Evolutionary conservation across 164 flowering plant genomes (phyloP), one percentile per base, ranked within the genome.

Genomic region (Nelumbo lutea): DNA sequence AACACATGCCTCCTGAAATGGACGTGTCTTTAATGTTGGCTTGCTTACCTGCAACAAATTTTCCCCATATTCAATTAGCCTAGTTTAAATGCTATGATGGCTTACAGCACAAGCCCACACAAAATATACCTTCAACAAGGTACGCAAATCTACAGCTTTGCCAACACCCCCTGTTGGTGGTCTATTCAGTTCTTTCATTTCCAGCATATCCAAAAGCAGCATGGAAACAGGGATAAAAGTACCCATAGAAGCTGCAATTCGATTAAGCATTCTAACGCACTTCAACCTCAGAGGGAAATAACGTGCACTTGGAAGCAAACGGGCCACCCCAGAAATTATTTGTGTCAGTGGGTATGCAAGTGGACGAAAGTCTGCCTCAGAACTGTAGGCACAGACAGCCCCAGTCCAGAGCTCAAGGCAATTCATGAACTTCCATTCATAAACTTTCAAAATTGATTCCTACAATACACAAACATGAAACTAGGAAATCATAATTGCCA

Each of bases 341-440:
- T 96, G 99, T 48, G 90, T 78, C 78, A 93, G 71, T 10, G 98
- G 99, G 79, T 92, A 95, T 11, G 97, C 90, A 71, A 95, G 89
- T 14, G 88, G 96, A 59, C 67, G 81, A 59, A 95, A 79, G 69
- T 95, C 97, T 67, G 83, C 75, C 70, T 89, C 97, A 58, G 82
- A 79, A 78, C 86, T 77, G 68, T 82, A 86, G 38, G 93, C 83
- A 85, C 96, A 92, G 5, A 95, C 65, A 61, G 89, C 89, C 71
- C 86, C 87, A 63, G 98, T 88, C 99, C 99, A 95, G 62, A 95
- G 97, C 83, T 92, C 96, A 71, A 95, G 97, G 82, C 98, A 95
- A 68, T 87, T 89, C 58, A 95, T 89, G 77, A 71, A 95, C 78
- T 92, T 95, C 99, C 99, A 95, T 68, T 86, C 93, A 75, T 90